phyloP scores from a whole-genome alignment of 1,139 yeast genomes.

The Debaryomyces robertsiae region DNA sequence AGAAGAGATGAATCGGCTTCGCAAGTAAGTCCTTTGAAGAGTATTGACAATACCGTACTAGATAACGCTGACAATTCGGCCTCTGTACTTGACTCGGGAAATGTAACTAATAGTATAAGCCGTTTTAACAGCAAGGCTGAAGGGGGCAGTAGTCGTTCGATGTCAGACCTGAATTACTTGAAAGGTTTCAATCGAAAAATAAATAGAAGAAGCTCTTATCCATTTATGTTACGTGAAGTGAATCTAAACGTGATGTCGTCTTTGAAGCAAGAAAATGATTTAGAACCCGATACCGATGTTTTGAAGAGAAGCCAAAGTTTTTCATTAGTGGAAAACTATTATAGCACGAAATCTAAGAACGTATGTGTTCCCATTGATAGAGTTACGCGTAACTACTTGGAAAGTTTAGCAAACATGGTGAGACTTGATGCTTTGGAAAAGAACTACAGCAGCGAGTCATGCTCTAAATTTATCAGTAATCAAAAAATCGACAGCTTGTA shows the following conservation, averaged over 20 bases:
- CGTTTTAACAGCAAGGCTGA: conserved; percentile 2
- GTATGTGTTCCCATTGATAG: conserved; percentile 25
- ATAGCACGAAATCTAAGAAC: conserved; percentile 16
- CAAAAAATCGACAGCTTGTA: conserved; percentile 26
- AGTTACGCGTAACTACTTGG: conserved; percentile 27
- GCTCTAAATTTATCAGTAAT: conserved; percentile 16
- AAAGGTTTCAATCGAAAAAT: conserved; percentile 26
- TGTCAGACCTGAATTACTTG: conserved; percentile 7
- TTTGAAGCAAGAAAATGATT: conserved; percentile 17
- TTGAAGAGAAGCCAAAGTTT: conserved; percentile 39
- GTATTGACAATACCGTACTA: not conserved
- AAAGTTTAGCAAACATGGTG: conserved; percentile 25
- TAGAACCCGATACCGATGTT: conserved; percentile 4
- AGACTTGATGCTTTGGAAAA: conserved; percentile 25
- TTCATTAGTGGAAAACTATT: conserved; percentile 44
- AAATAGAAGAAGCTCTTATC: conserved; percentile 50
- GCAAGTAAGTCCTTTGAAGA: not conserved
- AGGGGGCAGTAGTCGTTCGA: not conserved
- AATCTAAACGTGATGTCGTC: conserved; percentile 34
- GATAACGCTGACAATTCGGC: conserved; percentile 8
- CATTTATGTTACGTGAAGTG: conserved; percentile 33
- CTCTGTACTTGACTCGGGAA: conserved; percentile 16
- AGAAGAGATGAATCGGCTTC: conserved; percentile 9
- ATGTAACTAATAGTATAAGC: conserved; percentile 6
- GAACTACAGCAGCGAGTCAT: conserved; percentile 13